Evolutionary conservation across 805 yeast genomes (phyloP), one percentile per base, ranked within the genome.

Genomic region (Saccharomycopsis fibuligera): DNA sequence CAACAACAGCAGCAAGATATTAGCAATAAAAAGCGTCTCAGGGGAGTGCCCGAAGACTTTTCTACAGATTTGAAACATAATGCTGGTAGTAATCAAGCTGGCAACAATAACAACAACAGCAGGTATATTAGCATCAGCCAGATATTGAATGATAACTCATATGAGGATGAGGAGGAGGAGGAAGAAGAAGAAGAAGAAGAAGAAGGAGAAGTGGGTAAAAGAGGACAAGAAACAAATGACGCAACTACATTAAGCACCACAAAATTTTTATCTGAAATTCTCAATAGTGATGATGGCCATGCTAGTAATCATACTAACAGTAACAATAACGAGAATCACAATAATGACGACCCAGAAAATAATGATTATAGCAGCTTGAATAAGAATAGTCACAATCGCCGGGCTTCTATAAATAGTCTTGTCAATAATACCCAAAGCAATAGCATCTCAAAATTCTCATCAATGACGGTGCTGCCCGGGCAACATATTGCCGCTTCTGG

Each of bases 101-200:
- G 23, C n/a, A 12, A 8, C 36, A 17, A 10, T 22, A 43, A 16
- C 23, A 43, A 16, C 23, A 43, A 17, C 27, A 24, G 17, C 30
- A 40, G 33, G 3, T 29, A 37, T 24, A 37, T 29, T 16, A 45
- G 39, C 35, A 39, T 38, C 35, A 39, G 27, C n/a, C 39, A 36
- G 12, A 45, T 38, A 12, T 31, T 38, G 24, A 45, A 45, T 31
- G 44, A 39, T n/a, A 19, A 31, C 17, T 24, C 37, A 4, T 23
- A n/a, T n/a, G n/a, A n/a, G n/a, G n/a, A n/a, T 29, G 43, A 40
- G 17, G 43, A 40, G 5, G 17, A 10, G 39, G 42, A 35, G 2
- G 40, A 43, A 22, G 33, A 31, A 21, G 23, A 19, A 19, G 46
- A 43, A 43, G 24, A 31, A 14, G 39, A 44, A 24, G 35, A 36